A percentile compares a stretch with the other conserved stretches of the same genome.
phyloP scores from a whole-genome alignment of 148 eudicot genomes.

The Rhododendron griersonianum region DNA sequence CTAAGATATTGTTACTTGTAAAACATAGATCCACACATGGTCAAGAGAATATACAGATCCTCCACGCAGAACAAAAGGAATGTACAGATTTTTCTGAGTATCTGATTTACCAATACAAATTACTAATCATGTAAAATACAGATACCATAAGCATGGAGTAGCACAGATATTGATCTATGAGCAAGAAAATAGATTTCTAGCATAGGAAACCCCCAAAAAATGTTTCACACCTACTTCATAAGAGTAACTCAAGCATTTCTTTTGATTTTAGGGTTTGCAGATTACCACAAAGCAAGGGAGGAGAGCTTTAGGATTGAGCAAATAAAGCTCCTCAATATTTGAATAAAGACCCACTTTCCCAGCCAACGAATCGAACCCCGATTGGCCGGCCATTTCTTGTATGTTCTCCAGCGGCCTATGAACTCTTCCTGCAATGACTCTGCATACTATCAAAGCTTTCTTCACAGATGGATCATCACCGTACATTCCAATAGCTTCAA shows the following conservation, averaged over 20 bases:
- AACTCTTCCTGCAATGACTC: constrained; percentile 97
- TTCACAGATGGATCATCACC: constrained; percentile 39
- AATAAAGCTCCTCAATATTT: constrained; percentile 90
- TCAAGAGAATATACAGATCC: neutral
- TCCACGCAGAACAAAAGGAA: neutral
- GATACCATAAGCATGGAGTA: neutral
- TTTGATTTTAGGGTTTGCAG: neutral
- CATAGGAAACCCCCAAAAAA: neutral
- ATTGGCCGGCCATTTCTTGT: constrained; percentile 74
- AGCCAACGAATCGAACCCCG: constrained; percentile 94
- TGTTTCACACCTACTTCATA: neutral
- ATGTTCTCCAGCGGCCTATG: constrained; percentile 86
- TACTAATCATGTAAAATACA: neutral
- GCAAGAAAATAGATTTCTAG: neutral
- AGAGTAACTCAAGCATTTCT: neutral
- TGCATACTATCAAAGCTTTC: constrained; percentile 83
- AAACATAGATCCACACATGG: neutral
- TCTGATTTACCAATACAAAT: neutral
- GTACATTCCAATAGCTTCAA: constrained; percentile 45
- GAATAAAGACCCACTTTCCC: constrained; percentile 90
- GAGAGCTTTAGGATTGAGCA: neutral
- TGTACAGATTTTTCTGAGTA: neutral
- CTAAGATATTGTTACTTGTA: neutral
- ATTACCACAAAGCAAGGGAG: neutral
- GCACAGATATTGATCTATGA: neutral